Evolutionary conservation across 805 yeast species (phyloP).

Genomic region (Ogataea nonfermentans): DNA sequence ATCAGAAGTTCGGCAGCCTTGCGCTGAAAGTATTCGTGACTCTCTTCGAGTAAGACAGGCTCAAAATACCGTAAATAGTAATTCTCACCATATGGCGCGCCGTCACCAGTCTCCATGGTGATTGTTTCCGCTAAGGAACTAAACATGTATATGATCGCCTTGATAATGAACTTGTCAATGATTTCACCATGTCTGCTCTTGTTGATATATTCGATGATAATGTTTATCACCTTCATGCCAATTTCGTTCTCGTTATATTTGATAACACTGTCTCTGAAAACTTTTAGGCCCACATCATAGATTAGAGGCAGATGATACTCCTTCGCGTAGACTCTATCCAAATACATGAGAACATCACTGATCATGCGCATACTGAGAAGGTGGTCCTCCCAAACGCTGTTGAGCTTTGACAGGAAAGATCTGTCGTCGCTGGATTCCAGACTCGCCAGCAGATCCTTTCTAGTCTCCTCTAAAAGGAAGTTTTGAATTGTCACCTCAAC

Average conservation of each 20-base stretch:
- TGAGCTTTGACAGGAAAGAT: slow-evolving; percentile 35
- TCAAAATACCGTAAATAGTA: slow-evolving; percentile 67
- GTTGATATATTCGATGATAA: slow-evolving; percentile 54
- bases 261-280: slow-evolving; percentile 62
- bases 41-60: slow-evolving; percentile 53
- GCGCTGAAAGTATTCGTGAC: slow-evolving; percentile 53
- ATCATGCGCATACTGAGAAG: slow-evolving; percentile 70
- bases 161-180: slow-evolving; percentile 56
- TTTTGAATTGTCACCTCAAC: slow-evolving; percentile 47
- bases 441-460: slow-evolving; percentile 18
- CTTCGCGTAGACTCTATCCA: slow-evolving; percentile 81
- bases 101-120: slow-evolving; percentile 12
- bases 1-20: slow-evolving; percentile 46
- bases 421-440: slow-evolving; percentile 20
- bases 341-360: slow-evolving; percentile 80
- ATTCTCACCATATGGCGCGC: slow-evolving; percentile 47
- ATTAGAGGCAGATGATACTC: slow-evolving; percentile 60
- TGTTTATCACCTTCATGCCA: slow-evolving; percentile 47
- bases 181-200: slow-evolving; percentile 54
- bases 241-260: slow-evolving; percentile 47
- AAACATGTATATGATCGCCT: slow-evolving; percentile 65
- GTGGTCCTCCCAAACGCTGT: slow-evolving; percentile 67
- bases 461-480: slow-evolving; percentile 40
- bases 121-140: slow-evolving; percentile 53
- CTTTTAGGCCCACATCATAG: slow-evolving; percentile 69